Base-by-base conservation (phyloP, 768 basidiomycete species). In the Crepidotus variabilis region DNA sequence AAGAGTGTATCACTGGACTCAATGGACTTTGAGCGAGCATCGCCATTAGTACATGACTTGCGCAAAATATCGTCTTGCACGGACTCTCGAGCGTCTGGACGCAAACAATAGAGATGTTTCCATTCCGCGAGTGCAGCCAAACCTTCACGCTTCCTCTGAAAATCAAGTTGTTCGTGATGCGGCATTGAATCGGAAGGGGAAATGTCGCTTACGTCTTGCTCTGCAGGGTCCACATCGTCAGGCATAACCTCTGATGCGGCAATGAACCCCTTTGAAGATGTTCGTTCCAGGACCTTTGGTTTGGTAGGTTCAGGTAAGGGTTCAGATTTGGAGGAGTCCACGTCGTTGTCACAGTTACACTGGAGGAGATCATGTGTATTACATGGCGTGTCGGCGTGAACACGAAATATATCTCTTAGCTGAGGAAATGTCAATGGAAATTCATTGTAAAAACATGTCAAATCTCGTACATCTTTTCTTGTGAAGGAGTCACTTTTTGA, bases 321-420 rank as follows among this genome's bases (percentile, higher is more conserved):
- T 16, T 52, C 58, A 20, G 54, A 33, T 23, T 28, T 21, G 39
- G 51, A 33, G 21, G 9, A 14, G 39, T 50, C 46, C 22, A 22
- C 23, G 18, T 55, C 55, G 18, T 65, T 67, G 51, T 79, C 81
- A 60, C 92, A 96, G 10, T 74, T 75, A 65, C 95, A 98, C 57
- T 84, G 87, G 13, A 98, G 77, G 16, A 98, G 78, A 61, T 98
- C 96, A 63, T 98, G 96, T 1, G 95, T 98, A 58, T 95, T 89
- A 73, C 92, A 95, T 7, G 78, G 72, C 0, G 93, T 94, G 54
- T 85, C 75, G 0, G 78, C 74, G 71, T 94, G 85, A 46, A 97
- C 77, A n/a, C 85, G 87, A 72, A 98, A 98, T 60, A 98, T 91
- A 68, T 95, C 93, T 35, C 87, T 87, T 45, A 98, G 82, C 90